Evolutionary conservation across 192 early-diverging fungal genomes (phyloP).

Genomic region (Linnemannia elongata): DNA sequence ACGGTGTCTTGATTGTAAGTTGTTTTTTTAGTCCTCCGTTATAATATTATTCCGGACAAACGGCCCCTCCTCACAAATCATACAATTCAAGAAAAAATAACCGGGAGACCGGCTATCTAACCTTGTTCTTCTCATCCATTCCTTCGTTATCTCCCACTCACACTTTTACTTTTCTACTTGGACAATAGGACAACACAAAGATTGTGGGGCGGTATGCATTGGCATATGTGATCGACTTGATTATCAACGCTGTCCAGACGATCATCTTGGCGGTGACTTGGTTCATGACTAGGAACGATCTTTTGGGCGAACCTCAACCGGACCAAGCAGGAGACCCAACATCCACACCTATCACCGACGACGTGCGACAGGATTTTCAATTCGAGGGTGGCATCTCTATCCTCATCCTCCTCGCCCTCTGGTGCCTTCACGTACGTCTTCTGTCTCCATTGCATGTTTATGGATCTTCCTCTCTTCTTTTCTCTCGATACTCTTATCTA

Average conservation of each 20-base stretch:
- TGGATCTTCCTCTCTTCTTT: background rate
- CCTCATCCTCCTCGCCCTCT: slow-evolving; percentile 41
- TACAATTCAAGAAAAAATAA: background rate
- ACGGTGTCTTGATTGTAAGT: slow-evolving; percentile 51
- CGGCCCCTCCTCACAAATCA: background rate
- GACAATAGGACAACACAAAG: slow-evolving; percentile 38
- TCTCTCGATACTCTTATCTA: background rate
- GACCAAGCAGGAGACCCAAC: slow-evolving; percentile 19
- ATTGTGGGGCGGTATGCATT: slow-evolving; percentile 50
- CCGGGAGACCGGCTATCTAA: background rate
- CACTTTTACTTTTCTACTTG: background rate
- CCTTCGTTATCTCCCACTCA: background rate
- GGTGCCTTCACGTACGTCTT: slow-evolving; percentile 49
- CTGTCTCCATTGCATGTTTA: background rate
- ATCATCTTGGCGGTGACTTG: slow-evolving; percentile 42
- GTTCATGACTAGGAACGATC: slow-evolving; percentile 53
- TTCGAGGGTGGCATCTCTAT: slow-evolving; percentile 56
- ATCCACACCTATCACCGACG: slow-evolving; percentile 44
- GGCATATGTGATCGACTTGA: slow-evolving; percentile 43
- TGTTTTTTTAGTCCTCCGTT: background rate
- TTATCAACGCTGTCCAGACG: slow-evolving; percentile 50
- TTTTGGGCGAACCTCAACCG: slow-evolving; percentile 37
- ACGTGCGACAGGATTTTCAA: slow-evolving; percentile 47
- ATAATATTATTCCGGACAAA: background rate
- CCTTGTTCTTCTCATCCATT: background rate